Percentiles rank a stretch among this genome's conserved stretches.
phyloP scores from a whole-genome alignment of 306 rosid species.

The Casuarina glauca region DNA sequence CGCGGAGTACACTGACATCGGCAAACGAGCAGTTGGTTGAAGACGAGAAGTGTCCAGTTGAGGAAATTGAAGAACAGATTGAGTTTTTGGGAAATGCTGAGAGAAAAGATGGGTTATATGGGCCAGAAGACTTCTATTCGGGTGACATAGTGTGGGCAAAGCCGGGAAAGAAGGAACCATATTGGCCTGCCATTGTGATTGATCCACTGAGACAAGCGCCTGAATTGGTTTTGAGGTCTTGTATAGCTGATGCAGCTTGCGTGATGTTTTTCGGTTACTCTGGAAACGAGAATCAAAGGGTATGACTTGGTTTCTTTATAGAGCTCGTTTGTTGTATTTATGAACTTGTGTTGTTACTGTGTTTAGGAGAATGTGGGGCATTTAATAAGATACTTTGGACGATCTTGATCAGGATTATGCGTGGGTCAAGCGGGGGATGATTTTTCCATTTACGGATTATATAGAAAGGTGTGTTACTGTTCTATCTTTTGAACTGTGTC shows the following conservation, averaged over 20 bases:
- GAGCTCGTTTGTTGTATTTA: slow-evolving; percentile 26
- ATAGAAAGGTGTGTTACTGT: slow-evolving; percentile 70
- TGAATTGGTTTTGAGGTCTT: slow-evolving; percentile 87
- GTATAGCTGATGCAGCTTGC: slow-evolving; percentile 89
- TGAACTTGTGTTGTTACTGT: slow-evolving; percentile 14
- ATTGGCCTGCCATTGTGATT: slow-evolving; percentile 98
- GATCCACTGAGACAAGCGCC: slow-evolving; percentile 96
- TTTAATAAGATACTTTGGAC: slow-evolving; percentile 36
- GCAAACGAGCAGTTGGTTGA: slow-evolving; percentile 42
- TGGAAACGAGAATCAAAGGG: slow-evolving; percentile 81
- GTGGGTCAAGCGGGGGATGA: slow-evolving; percentile 88
- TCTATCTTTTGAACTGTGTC: slow-evolving; percentile 12
- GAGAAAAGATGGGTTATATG: slow-evolving; percentile 60
- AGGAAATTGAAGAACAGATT: slow-evolving; percentile 43
- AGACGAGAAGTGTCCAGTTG: slow-evolving; percentile 44
- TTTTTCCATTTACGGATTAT: slow-evolving; percentile 85
- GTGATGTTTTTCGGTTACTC: slow-evolving; percentile 96
- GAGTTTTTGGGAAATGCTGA: slow-evolving; percentile 33
- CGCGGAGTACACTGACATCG: slow-evolving; percentile 43
- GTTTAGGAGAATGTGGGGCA: slow-evolving; percentile 22
- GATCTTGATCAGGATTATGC: slow-evolving; percentile 88
- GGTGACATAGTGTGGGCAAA: slow-evolving; percentile 98
- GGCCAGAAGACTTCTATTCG: slow-evolving; percentile 93
- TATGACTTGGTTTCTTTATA: slow-evolving; percentile 33
- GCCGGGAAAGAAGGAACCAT: slow-evolving; percentile 90